Evolutionary conservation across 2,329 filamentous ascomycete species (phyloP).

Genomic region (Talaromyces rugulosus): DNA sequence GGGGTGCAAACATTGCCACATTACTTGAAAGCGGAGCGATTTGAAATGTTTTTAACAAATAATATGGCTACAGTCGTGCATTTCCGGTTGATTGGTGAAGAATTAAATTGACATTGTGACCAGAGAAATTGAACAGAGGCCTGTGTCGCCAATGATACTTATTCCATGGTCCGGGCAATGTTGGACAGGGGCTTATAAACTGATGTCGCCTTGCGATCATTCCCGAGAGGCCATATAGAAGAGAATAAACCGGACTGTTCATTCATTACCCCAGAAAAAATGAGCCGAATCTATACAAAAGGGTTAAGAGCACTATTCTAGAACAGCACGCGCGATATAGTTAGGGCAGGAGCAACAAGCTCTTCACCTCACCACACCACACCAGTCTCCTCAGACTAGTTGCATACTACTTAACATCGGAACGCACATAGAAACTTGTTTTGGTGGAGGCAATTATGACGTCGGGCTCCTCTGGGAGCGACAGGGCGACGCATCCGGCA

Average conservation of each 20-base stretch:
- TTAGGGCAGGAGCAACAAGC: not conserved
- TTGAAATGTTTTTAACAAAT: not conserved
- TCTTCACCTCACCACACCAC: not conserved
- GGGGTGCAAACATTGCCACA: not conserved
- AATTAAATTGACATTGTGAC: not conserved
- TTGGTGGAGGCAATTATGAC: not conserved
- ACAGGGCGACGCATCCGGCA: not conserved
- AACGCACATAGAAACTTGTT: not conserved
- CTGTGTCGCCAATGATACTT: not conserved
- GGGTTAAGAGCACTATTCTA: not conserved
- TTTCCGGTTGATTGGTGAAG: not conserved
- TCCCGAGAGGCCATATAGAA: not conserved
- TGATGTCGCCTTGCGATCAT: not conserved
- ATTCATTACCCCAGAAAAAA: too few species aligned
- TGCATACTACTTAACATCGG: not conserved
- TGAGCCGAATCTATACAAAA: not conserved
- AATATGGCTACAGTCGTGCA: not conserved
- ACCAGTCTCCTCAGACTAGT: not conserved
- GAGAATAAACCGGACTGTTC: not conserved
- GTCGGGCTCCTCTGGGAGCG: not conserved
- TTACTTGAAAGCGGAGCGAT: not conserved
- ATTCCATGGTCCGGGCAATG: not conserved
- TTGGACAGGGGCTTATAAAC: not conserved
- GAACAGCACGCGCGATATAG: not conserved
- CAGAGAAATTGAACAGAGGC: not conserved